Evolutionary conservation across 768 basidiomycete species (phyloP), one percentile per base, ranked within the genome.

Genomic region (Pulveroboletus frians): DNA sequence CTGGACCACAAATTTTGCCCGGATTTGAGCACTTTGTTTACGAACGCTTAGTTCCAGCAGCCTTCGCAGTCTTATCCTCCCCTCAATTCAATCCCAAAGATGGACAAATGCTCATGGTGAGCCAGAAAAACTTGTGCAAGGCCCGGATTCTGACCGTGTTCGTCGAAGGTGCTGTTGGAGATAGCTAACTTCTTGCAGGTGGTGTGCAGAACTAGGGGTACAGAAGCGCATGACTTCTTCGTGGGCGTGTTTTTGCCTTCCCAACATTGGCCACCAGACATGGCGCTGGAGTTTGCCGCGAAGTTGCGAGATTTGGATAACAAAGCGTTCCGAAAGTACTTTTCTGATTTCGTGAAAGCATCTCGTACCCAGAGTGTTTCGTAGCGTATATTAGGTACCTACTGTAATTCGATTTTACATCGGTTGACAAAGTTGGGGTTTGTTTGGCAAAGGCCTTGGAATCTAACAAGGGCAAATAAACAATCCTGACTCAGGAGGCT

Each of bases 1-100:
- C 53, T 14, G 51, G 45, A 32, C 63, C 59, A 30, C 59, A 58
- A 21, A 70, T 74, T 10, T 68, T 98, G 38, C 92, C 92, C 10
- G 94, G 95, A 1, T 97, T 96, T 57, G 93, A 97, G 57, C 78
- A 81, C 13, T 94, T 94, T 64, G 79, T 95, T 27, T 98, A 98
- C 60, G 87, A 93, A 53, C 80, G 84, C 11, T 69, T 95, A 30
- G 73, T 98, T 44, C 89, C 92, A 10, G 72, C 81, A 3, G 85
- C 84, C 20, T 96, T 99, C 67, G 77, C 82, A 8, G 80, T 97
- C 4, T 80, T 92, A 1, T 84, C 88, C 10, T 73, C 77, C 9
- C 81, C 86, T 0, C 80, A 84, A 35, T 90, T 96, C 65, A 94
- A 93, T 62, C 73, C 86, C 56, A 90, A 89, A 62, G 92, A 96